phyloP scores from a whole-genome alignment of 306 rosid genomes.

The Cajanus cajan region DNA sequence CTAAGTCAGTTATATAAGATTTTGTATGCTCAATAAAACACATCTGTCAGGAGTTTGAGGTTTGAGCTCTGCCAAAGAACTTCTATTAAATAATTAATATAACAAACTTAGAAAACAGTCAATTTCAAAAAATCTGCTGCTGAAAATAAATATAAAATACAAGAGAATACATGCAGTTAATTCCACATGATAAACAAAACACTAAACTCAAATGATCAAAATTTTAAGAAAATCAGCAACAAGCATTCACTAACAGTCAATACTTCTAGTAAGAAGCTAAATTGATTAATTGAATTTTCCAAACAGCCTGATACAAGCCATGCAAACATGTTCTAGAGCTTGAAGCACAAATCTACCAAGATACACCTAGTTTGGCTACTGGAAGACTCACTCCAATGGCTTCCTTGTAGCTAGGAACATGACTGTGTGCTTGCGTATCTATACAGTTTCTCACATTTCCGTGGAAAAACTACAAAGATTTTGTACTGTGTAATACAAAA shows the following conservation, averaged over 20 bases:
- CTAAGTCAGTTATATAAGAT: neutral
- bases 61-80: neutral
- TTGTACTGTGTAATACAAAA: neutral
- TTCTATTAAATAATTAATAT: neutral
- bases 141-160: neutral
- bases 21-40: neutral
- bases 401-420: neutral
- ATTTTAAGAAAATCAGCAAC: neutral
- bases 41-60: neutral
- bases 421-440: neutral
- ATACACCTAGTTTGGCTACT: neutral
- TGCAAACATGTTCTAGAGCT: neutral
- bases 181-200: neutral
- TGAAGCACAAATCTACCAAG: neutral
- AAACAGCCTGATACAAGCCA: neutral
- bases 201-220: neutral
- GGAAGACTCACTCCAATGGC: conserved; percentile 5
- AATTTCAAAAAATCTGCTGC: neutral
- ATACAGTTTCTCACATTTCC: neutral
- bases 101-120: neutral
- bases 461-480: neutral
- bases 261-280: neutral
- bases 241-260: neutral
- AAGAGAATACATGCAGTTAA: neutral
- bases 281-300: conserved; percentile 5